phyloP scores from a whole-genome alignment of 1,284 basidiomycete species.

The Ganoderma meredithae region DNA sequence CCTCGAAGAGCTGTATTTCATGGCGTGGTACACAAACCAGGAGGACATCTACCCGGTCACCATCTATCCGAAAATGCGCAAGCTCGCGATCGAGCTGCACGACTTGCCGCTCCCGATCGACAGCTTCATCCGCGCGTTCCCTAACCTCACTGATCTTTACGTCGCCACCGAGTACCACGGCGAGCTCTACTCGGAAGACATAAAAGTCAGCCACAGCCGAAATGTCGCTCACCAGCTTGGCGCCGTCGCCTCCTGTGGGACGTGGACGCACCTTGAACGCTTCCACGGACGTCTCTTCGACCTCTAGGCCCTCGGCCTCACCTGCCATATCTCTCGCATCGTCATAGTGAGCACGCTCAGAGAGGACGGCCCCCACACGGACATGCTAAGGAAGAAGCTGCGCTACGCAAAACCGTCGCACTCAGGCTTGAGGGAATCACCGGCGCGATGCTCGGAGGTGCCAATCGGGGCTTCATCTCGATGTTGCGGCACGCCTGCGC shows the following conservation, averaged over 20 bases:
- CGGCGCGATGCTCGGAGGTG: too few species aligned
- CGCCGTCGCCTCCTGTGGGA: not conserved
- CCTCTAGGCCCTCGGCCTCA: not conserved
- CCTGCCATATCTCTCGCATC: not conserved
- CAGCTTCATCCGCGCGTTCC: not conserved
- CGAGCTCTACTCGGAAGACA: not conserved
- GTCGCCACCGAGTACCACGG: not conserved
- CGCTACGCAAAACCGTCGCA: too few species aligned
- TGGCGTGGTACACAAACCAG: not conserved
- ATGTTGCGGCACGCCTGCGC: too few species aligned
- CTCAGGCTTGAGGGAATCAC: too few species aligned
- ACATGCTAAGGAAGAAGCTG: not conserved
- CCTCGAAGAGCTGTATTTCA: not conserved
- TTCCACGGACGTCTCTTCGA: not conserved
- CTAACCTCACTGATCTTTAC: not conserved
- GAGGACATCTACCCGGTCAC: not conserved
- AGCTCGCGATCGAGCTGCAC: not conserved
- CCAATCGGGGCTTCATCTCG: too few species aligned
- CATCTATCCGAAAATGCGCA: conserved; percentile 1
- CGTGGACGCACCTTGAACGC: not conserved
- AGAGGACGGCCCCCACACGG: not conserved
- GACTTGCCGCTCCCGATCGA: not conserved
- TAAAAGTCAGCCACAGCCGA: not conserved
- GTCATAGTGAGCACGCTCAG: not conserved
- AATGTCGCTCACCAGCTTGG: not conserved